phyloP scores from a whole-genome alignment of 305 asterid species.

The Stenogyne calaminthoides region DNA sequence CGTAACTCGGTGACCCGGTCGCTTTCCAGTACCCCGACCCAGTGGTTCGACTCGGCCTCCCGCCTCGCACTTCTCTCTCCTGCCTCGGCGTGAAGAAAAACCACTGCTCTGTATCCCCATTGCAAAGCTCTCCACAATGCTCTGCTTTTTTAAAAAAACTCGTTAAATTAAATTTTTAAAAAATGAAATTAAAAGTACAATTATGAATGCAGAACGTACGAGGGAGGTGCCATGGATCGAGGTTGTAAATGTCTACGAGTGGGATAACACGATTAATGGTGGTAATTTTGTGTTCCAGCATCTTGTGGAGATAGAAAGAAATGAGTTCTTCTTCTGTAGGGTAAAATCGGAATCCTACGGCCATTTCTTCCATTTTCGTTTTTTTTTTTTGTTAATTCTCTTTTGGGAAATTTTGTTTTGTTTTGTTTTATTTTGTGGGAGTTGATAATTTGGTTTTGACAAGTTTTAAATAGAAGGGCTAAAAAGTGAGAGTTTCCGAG shows the following conservation, averaged over 20 bases:
- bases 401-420: neutral
- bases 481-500: conserved; percentile 32
- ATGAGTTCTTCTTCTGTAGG: conserved; percentile 62
- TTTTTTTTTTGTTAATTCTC: conserved; percentile 6
- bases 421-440: too few relatives aligned
- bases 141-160: conserved; percentile 26
- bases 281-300: conserved; percentile 30
- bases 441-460: neutral
- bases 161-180: neutral
- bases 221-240: conserved; percentile 64
- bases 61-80: conserved; percentile 61
- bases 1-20: conserved; percentile 67
- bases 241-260: conserved; percentile 42
- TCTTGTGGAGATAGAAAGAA: conserved; percentile 50
- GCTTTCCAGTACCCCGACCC: conserved; percentile 68
- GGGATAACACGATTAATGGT: conserved; percentile 50
- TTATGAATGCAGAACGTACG: conserved; percentile 20
- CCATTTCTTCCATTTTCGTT: conserved; percentile 36
- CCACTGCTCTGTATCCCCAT: conserved; percentile 65
- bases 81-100: conserved; percentile 58
- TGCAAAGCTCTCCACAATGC: conserved; percentile 54
- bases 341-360: conserved; percentile 52
- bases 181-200: too few relatives aligned
- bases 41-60: conserved; percentile 63
- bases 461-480: neutral